Conservation (phyloP, 495 filamentous ascomycete species). For the Aspergillus conjunctus region DNA sequence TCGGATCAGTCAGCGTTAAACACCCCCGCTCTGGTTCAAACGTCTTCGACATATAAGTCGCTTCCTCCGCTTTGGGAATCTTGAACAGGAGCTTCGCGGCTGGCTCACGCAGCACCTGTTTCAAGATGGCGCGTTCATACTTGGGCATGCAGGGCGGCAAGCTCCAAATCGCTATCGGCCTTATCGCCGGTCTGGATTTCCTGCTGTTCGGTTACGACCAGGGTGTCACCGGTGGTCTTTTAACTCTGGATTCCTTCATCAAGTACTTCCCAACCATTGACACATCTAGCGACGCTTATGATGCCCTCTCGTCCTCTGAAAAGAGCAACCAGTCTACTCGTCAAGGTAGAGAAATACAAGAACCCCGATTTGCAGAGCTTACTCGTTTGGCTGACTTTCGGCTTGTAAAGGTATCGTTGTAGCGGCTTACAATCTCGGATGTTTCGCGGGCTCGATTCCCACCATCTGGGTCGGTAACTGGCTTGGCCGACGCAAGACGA, state of each 20-base stretch:
- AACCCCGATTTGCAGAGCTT: background rate
- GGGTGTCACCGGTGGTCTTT: slow-evolving; percentile 62
- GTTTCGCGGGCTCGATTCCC: slow-evolving; percentile 62
- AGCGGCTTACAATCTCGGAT: slow-evolving; percentile 66
- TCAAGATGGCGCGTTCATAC: slow-evolving; percentile 44
- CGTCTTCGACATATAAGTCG: background rate
- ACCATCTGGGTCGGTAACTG: slow-evolving; percentile 64
- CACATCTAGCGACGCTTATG: slow-evolving; percentile 35
- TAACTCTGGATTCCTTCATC: slow-evolving; percentile 56
- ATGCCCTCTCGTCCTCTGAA: slow-evolving; percentile 27
- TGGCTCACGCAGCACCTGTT: slow-evolving; percentile 4
- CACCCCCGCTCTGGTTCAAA: background rate
- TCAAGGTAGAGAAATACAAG: slow-evolving; percentile 47
- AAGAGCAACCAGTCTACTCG: slow-evolving; percentile 53
- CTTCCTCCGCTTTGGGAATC: background rate
- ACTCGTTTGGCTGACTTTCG: background rate
- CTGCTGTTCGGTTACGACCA: slow-evolving; percentile 62
- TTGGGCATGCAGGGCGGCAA: slow-evolving; percentile 67
- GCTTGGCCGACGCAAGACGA: slow-evolving; percentile 69
- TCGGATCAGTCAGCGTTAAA: background rate
- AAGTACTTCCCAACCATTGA: slow-evolving; percentile 60
- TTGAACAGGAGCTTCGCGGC: slow-evolving; percentile 7
- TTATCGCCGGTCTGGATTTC: slow-evolving; percentile 73
- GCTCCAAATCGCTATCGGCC: slow-evolving; percentile 68
- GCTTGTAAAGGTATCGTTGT: slow-evolving; percentile 54